Conservation (phyloP, 495 filamentous ascomycete species). For the Xylaria longipes region DNA sequence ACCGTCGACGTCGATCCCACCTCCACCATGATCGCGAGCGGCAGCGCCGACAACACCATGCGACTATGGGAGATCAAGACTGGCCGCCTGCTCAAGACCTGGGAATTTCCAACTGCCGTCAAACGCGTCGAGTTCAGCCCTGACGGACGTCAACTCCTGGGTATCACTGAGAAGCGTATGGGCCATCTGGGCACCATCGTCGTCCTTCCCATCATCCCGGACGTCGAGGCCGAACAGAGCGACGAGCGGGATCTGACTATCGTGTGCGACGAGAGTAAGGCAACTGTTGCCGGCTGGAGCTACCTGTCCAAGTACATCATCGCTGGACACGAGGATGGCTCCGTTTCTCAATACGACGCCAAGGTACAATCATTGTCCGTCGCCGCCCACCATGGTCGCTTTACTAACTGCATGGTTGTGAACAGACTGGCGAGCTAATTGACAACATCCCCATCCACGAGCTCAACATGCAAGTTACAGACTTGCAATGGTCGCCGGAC, state of each 20-base stretch:
- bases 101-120: slow-evolving; percentile 95
- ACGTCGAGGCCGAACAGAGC: slow-evolving; percentile 80
- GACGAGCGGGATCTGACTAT: slow-evolving; percentile 83
- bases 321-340: slow-evolving; percentile 95
- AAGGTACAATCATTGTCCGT: slow-evolving; percentile 64
- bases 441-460: slow-evolving; percentile 84
- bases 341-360: slow-evolving; percentile 90
- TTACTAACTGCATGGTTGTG: slow-evolving; percentile 26
- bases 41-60: slow-evolving; percentile 97
- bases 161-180: slow-evolving; percentile 97
- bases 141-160: slow-evolving; percentile 85
- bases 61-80: slow-evolving; percentile 96
- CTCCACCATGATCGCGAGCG: slow-evolving; percentile 89
- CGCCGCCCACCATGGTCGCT: not conserved
- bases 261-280: slow-evolving; percentile 91
- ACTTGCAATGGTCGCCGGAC: slow-evolving; percentile 93
- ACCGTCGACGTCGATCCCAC: slow-evolving; percentile 97
- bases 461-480: slow-evolving; percentile 80
- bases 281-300: slow-evolving; percentile 95
- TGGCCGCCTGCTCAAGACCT: slow-evolving; percentile 90
- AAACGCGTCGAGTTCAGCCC: slow-evolving; percentile 96
- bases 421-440: slow-evolving; percentile 78
- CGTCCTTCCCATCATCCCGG: slow-evolving; percentile 82
- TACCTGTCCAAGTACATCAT: slow-evolving; percentile 93
- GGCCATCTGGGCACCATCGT: slow-evolving; percentile 92